Percentiles rank a stretch among this genome's conserved stretches.
phyloP scores from a whole-genome alignment of 306 rosid species.

The Chamaecrista fasciculata region DNA sequence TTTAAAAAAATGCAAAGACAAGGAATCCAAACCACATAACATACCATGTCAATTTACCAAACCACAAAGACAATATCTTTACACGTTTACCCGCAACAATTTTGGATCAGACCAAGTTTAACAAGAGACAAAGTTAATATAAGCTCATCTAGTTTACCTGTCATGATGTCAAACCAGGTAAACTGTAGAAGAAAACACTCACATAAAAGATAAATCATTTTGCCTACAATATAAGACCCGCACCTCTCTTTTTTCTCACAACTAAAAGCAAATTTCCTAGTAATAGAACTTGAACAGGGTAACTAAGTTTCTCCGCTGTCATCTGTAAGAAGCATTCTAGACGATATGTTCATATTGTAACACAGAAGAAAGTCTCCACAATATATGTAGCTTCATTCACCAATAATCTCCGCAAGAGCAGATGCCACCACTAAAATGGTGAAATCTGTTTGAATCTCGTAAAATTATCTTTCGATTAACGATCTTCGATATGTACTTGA shows the following conservation, averaged over 20 bases:
- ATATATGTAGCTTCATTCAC: constrained; percentile 37
- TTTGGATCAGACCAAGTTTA: background rate
- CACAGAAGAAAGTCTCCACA: constrained; percentile 8
- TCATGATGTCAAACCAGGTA: background rate
- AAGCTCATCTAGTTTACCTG: background rate
- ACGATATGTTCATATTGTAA: constrained; percentile 10
- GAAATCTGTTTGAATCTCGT: constrained; percentile 86
- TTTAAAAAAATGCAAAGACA: background rate
- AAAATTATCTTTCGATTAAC: constrained; percentile 64
- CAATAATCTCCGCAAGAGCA: constrained; percentile 92
- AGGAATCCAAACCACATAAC: background rate
- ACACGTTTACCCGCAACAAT: background rate
- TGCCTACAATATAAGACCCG: background rate
- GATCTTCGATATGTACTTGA: constrained; percentile 75
- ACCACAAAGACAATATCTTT: background rate
- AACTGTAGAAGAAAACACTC: background rate
- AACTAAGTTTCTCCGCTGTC: constrained; percentile 16
- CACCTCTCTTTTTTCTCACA: constrained; percentile 6
- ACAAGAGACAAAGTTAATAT: background rate
- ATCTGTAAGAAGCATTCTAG: constrained; percentile 11
- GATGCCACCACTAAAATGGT: constrained; percentile 70
- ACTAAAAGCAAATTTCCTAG: background rate
- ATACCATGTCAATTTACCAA: background rate
- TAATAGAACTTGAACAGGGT: background rate
- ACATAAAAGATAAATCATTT: background rate